Conservation (phyloP, 2,329 filamentous ascomycete genomes). For the Stagonosporopsis rhizophila region DNA sequence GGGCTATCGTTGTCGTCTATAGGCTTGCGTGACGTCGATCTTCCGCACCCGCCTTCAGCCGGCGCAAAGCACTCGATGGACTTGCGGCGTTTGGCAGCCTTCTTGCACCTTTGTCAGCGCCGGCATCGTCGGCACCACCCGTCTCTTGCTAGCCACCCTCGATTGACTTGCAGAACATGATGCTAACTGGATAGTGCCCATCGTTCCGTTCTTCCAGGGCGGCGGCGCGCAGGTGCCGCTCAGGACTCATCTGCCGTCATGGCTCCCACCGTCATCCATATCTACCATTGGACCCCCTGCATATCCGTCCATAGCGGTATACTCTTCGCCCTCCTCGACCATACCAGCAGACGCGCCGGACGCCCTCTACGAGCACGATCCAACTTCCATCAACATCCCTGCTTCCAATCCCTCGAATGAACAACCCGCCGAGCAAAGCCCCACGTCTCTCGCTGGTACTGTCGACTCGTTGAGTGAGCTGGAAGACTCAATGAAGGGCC, state of each 20-base stretch:
- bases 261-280: constrained; percentile 32
- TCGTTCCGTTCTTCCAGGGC: constrained; percentile 45
- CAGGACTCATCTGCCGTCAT: constrained; percentile 34
- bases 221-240: constrained; percentile 47
- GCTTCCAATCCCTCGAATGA: constrained; percentile 36
- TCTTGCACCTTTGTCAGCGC: constrained; percentile 36
- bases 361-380: constrained; percentile 27
- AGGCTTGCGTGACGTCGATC: constrained; percentile 24
- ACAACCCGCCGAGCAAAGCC: constrained; percentile 24
- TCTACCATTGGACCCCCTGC: constrained; percentile 33
- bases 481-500: constrained; percentile 46
- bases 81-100: constrained; percentile 14
- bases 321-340: constrained; percentile 23
- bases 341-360: constrained; percentile 33
- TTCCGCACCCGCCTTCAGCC: constrained; percentile 33
- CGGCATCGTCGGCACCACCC: constrained; percentile 35
- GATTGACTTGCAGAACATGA: constrained; percentile 24
- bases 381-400: constrained; percentile 41
- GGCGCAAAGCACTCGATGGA: constrained; percentile 16
- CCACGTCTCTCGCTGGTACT: constrained; percentile 24
- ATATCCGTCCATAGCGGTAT: constrained; percentile 33
- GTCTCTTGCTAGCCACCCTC: constrained; percentile 10
- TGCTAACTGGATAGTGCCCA: constrained; percentile 46
- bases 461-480: constrained; percentile 22
- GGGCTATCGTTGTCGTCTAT: constrained; percentile 3